Percentiles rank a stretch among this genome's conserved stretches.
phyloP scores from a whole-genome alignment of 495 filamentous ascomycete species.

The Daldinia grandis region DNA sequence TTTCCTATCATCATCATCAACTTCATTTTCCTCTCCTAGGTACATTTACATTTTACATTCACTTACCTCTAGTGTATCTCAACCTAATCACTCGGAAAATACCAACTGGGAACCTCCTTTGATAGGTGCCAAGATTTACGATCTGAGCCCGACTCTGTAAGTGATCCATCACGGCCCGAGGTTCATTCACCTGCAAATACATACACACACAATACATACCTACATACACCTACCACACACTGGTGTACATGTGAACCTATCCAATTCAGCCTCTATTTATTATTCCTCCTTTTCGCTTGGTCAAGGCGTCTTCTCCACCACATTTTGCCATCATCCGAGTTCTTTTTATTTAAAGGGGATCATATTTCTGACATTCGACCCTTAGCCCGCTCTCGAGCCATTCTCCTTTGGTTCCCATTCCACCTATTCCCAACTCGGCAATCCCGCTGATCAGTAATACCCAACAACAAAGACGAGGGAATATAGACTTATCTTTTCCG shows the following conservation, averaged over 20 bases:
- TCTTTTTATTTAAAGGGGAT: conserved; percentile 37
- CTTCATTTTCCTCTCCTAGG: conserved; percentile 23
- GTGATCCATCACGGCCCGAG: conserved; percentile 36
- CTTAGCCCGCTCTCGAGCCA: conserved; percentile 39
- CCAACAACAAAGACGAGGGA: conserved; percentile 27
- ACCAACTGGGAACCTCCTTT: not conserved
- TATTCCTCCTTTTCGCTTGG: conserved; percentile 34
- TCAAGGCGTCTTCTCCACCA: conserved; percentile 41
- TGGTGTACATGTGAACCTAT: conserved; percentile 6
- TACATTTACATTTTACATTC: conserved; percentile 20
- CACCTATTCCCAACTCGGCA: conserved; percentile 44
- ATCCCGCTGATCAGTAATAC: conserved; percentile 15
- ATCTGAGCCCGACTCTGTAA: conserved; percentile 30
- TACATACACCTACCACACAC: not conserved
- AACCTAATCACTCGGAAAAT: conserved; percentile 12
- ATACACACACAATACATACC: not conserved
- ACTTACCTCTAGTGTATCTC: conserved; percentile 2
- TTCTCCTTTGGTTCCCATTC: conserved; percentile 39
- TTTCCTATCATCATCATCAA: not conserved
- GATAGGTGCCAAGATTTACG: conserved; percentile 12
- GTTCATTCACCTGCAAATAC: conserved; percentile 20
- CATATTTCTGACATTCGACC: conserved; percentile 20
- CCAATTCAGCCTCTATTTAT: conserved; percentile 30
- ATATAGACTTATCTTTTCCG: not conserved
- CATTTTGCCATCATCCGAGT: conserved; percentile 21